Conservation (phyloP, 2,329 filamentous ascomycete species). For the Alternaria atra region DNA sequence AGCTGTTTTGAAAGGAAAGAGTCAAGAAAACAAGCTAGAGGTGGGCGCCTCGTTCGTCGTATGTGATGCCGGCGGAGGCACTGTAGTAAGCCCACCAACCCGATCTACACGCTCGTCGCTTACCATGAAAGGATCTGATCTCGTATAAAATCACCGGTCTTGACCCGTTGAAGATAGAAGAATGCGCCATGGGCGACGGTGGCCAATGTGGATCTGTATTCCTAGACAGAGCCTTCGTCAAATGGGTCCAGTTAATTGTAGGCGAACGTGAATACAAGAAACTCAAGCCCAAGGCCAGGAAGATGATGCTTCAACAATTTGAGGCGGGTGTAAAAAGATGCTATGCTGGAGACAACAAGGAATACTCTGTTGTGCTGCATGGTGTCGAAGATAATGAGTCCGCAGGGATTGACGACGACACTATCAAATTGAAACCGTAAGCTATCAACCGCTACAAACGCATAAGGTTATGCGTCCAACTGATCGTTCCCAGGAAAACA, state of each 20-base stretch:
- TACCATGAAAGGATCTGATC: slow-evolving; percentile 22
- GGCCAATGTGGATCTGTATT: slow-evolving; percentile 27
- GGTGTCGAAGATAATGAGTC: background rate
- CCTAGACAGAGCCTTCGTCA: slow-evolving; percentile 28
- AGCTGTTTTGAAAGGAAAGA: slow-evolving; percentile 32
- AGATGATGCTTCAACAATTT: slow-evolving; percentile 31
- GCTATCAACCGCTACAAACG: background rate
- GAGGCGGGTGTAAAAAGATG: slow-evolving; percentile 24
- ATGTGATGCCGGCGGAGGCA: slow-evolving; percentile 34
- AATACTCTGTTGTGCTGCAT: background rate
- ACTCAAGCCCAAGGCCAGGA: slow-evolving; percentile 20
- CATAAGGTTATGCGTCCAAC: background rate
- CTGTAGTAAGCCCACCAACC: slow-evolving; percentile 17
- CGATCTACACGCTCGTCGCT: background rate
- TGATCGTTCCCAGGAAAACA: background rate
- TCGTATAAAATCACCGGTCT: slow-evolving; percentile 27
- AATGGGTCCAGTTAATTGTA: slow-evolving; percentile 16
- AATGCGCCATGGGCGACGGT: slow-evolving; percentile 19
- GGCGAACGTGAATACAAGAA: slow-evolving; percentile 14
- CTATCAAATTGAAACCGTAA: slow-evolving; percentile 5
- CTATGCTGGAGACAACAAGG: slow-evolving; percentile 1
- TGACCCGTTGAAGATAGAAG: slow-evolving; percentile 18
- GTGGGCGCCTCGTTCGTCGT: slow-evolving; percentile 28
- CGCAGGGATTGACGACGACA: slow-evolving; percentile 3
- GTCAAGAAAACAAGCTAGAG: slow-evolving; percentile 20